phyloP scores from a whole-genome alignment of 208 protist genomes.

The Acanthamoeba culbertsoni region DNA sequence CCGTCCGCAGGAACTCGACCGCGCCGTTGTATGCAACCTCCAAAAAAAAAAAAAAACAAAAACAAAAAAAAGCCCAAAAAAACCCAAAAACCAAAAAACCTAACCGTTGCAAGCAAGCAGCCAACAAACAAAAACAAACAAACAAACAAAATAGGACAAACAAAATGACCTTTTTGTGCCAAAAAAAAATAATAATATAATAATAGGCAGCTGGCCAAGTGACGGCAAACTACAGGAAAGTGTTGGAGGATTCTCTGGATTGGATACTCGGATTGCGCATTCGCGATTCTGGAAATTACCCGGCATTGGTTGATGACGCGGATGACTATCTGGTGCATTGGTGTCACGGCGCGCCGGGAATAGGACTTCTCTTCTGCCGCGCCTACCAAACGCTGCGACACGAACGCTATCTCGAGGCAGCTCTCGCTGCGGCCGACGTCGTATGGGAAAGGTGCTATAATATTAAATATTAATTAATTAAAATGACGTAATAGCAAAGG shows the following conservation, averaged over 20 bases:
- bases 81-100: not conserved
- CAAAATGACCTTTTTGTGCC: not conserved
- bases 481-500: too few species aligned
- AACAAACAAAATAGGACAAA: not conserved
- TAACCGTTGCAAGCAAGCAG: too few species aligned
- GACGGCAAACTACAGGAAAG: not conserved
- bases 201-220: not conserved
- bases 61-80: not conserved
- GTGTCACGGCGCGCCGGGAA: slow-evolving; percentile 23
- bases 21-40: not conserved
- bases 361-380: not conserved
- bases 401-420: not conserved
- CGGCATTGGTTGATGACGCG: not conserved
- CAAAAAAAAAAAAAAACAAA: not conserved
- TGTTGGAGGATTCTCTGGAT: not conserved
- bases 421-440: not conserved
- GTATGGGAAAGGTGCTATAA: not conserved
- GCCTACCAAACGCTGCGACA: not conserved
- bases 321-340: slow-evolving; percentile 26
- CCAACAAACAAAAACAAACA: too few species aligned
- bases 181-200: too few species aligned
- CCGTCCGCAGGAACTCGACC: not conserved
- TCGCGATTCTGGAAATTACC: slow-evolving; percentile 16
- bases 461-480: too few species aligned
- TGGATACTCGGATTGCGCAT: not conserved